These are phyloP conservation scores for Colletotrichum theobromicola DNA, from an alignment of 2,329 filamentous ascomycete genomes.

Conservation along the genomic window DNA sequence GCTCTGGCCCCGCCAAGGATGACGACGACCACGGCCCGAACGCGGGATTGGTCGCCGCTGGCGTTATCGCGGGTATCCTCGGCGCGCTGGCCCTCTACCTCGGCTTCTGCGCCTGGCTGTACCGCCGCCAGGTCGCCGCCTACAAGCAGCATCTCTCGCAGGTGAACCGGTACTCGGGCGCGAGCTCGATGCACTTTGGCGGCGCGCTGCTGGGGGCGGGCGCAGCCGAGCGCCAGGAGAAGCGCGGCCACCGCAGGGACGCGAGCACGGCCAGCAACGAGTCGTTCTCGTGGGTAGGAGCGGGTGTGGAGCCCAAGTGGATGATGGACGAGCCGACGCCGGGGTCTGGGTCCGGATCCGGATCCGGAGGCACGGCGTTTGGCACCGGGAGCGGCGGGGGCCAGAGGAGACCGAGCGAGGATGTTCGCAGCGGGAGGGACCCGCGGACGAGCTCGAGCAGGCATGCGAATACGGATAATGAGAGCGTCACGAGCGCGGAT, in stretches of 20 bases:
- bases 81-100: slow-evolving; percentile 68
- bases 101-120: slow-evolving; percentile 75
- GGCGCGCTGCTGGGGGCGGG: slow-evolving; percentile 25
- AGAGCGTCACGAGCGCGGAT: slow-evolving; percentile 47
- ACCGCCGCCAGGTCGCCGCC: slow-evolving; percentile 71
- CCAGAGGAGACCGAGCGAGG: slow-evolving; percentile 25
- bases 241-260: slow-evolving; percentile 22
- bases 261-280: slow-evolving; percentile 25
- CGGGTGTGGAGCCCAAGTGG: slow-evolving; percentile 35
- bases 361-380: neutral
- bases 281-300: slow-evolving; percentile 37
- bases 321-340: slow-evolving; percentile 27
- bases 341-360: slow-evolving; percentile 17
- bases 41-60: slow-evolving; percentile 50
- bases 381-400: slow-evolving; percentile 25
- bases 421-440: slow-evolving; percentile 19
- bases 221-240: slow-evolving; percentile 24
- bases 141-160: slow-evolving; percentile 75
- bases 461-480: slow-evolving; percentile 29
- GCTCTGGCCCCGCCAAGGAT: slow-evolving; percentile 28
- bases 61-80: slow-evolving; percentile 68
- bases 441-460: slow-evolving; percentile 16
- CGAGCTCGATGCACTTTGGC: slow-evolving; percentile 44
- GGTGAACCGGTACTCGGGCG: slow-evolving; percentile 59
- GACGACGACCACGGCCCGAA: slow-evolving; percentile 24